phyloP scores from a whole-genome alignment of 768 basidiomycete genomes.

The Phlebiopsis flavidoalba region DNA sequence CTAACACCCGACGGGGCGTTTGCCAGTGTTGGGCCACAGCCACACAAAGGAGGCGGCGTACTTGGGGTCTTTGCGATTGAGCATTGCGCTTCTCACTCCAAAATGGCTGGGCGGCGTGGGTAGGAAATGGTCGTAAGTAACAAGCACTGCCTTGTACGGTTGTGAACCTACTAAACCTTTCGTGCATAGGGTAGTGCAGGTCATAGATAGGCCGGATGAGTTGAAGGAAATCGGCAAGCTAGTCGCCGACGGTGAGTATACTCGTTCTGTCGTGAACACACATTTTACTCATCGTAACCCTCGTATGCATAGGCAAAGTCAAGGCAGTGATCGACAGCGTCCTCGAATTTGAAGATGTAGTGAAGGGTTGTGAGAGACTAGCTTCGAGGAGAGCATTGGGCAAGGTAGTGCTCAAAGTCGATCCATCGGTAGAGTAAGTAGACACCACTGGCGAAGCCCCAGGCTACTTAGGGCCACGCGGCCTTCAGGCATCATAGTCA shows the following conservation, averaged over 20 bases:
- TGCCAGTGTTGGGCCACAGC: slow-evolving; percentile 44
- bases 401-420: slow-evolving; percentile 60
- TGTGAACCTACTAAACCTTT: too few species aligned
- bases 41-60: slow-evolving; percentile 23
- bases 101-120: slow-evolving; percentile 48
- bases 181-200: too few species aligned
- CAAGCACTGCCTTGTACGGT: slow-evolving; percentile 12
- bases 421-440: slow-evolving; percentile 15
- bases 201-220: neutral
- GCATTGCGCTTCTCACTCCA: slow-evolving; percentile 30
- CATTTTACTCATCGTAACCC: neutral
- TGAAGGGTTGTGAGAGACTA: slow-evolving; percentile 58
- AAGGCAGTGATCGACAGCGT: slow-evolving; percentile 57
- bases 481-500: too few species aligned
- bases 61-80: slow-evolving; percentile 2
- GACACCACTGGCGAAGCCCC: neutral
- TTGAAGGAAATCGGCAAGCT: neutral
- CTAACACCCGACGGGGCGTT: slow-evolving; percentile 50
- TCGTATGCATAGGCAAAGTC: slow-evolving; percentile 26
- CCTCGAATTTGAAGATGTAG: slow-evolving; percentile 47
- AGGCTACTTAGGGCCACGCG: too few species aligned
- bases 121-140: slow-evolving; percentile 38
- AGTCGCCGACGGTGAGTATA: neutral
- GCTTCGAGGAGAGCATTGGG: slow-evolving; percentile 56
- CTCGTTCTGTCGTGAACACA: neutral